Evolutionary conservation across 495 filamentous ascomycete species (phyloP).

Genomic region (Penicillium lividum): DNA sequence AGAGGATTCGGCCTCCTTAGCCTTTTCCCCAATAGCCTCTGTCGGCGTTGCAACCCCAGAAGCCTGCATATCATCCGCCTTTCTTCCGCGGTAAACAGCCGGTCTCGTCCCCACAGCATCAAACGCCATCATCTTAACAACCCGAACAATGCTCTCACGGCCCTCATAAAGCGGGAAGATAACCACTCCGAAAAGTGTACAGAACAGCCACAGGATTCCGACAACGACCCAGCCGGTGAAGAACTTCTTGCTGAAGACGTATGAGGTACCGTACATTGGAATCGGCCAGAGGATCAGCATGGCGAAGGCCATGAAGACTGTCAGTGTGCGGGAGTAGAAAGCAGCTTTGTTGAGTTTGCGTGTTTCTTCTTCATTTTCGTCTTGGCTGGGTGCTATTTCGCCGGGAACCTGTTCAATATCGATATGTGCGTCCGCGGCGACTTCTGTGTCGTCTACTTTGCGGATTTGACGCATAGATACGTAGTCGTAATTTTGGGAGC

Average conservation of each 20-base stretch:
- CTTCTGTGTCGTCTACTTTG: slow-evolving; percentile 78
- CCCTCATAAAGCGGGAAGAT: slow-evolving; percentile 86
- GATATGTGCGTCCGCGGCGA: slow-evolving; percentile 65
- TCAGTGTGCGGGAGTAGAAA: slow-evolving; percentile 76
- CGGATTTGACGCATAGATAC: slow-evolving; percentile 81
- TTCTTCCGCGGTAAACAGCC: slow-evolving; percentile 27
- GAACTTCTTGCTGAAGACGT: slow-evolving; percentile 87
- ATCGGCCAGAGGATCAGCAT: slow-evolving; percentile 92
- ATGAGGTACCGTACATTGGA: slow-evolving; percentile 85
- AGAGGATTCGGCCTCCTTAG: slow-evolving; percentile 20
- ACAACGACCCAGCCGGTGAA: slow-evolving; percentile 91
- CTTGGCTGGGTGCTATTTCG: slow-evolving; percentile 36
- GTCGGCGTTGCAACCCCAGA: slow-evolving; percentile 36
- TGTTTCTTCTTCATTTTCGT: slow-evolving; percentile 60
- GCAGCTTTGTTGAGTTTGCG: slow-evolving; percentile 69
- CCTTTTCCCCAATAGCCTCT: slow-evolving; percentile 32
- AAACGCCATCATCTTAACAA: slow-evolving; percentile 62
- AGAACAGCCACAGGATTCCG: slow-evolving; percentile 87
- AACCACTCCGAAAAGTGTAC: slow-evolving; percentile 69
- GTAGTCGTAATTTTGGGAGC: slow-evolving; percentile 86
- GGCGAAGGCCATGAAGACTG: slow-evolving; percentile 71
- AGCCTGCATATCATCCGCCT: slow-evolving; percentile 25
- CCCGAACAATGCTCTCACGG: slow-evolving; percentile 63
- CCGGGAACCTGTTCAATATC: slow-evolving; percentile 72
- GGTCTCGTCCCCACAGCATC: slow-evolving; percentile 67